A percentile compares a stretch with the other conserved stretches of the same genome.
Conservation (phyloP, 345 rosid species). For the Ricinus communis region DNA sequence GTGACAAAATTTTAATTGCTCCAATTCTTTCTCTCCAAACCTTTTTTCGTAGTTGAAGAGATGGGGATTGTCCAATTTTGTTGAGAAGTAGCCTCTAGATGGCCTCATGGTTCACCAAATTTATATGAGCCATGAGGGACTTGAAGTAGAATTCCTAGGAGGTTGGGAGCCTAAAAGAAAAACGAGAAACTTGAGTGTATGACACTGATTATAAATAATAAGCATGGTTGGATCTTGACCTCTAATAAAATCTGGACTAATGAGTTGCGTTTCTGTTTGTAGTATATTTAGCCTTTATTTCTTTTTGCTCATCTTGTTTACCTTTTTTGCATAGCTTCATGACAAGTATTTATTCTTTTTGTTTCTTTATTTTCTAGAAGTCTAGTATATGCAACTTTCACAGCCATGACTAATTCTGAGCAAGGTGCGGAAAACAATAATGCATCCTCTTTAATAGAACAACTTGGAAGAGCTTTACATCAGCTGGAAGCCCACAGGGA, state of each 20-base stretch:
- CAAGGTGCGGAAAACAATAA: slow-evolving; percentile 27
- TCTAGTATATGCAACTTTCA: slow-evolving; percentile 10
- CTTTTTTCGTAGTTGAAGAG: too few relatives aligned
- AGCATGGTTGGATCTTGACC: not conserved
- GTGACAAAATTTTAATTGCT: not conserved
- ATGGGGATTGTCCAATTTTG: not conserved
- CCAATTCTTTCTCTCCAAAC: too few relatives aligned
- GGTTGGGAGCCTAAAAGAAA: too few relatives aligned
- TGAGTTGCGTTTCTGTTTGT: not conserved
- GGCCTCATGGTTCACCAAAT: not conserved
- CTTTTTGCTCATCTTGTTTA: not conserved
- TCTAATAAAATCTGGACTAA: not conserved
- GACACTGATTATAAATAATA: too few relatives aligned
- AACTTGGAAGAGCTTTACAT: slow-evolving; percentile 40
- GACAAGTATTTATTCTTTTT: too few relatives aligned
- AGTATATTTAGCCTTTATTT: not conserved
- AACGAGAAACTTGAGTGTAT: too few relatives aligned
- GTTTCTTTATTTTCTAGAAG: slow-evolving; percentile 14
- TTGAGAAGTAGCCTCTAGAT: not conserved
- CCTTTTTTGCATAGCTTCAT: too few relatives aligned
- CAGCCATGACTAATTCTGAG: slow-evolving; percentile 28
- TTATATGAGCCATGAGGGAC: not conserved
- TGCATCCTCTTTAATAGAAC: slow-evolving; percentile 39
- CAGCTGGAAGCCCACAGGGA: slow-evolving; percentile 41
- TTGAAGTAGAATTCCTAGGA: too few relatives aligned